Evolutionary conservation across 805 yeast species (phyloP).

Genomic region (Starmerella khaoyaiensis): DNA sequence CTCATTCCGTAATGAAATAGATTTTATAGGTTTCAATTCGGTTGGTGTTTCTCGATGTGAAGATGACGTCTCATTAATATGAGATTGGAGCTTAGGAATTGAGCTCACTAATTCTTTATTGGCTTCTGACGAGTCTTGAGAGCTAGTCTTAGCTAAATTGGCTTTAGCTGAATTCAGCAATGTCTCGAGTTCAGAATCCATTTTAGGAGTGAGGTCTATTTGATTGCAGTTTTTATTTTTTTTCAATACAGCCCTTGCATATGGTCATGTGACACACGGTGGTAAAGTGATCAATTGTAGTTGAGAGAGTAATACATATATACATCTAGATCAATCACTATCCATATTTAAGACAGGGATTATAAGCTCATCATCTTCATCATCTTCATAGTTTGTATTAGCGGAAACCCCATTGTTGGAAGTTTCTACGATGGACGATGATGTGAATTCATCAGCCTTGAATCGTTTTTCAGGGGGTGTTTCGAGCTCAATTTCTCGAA

Average conservation of each 20-base stretch:
- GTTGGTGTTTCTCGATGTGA: not conserved
- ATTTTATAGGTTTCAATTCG: constrained; percentile 8
- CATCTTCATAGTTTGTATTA: constrained; percentile 4
- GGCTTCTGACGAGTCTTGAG: constrained; percentile 15
- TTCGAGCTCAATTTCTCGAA: not conserved
- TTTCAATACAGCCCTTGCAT: not conserved
- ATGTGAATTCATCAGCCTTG: not conserved
- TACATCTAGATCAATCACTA: constrained; percentile 13
- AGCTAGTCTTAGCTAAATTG: not conserved
- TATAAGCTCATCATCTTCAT: constrained; percentile 20
- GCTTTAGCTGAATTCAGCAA: constrained; percentile 15
- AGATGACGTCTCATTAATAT: not conserved
- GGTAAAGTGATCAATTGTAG: not conserved
- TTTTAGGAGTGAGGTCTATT: constrained; percentile 1
- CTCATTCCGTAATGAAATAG: constrained; percentile 21
- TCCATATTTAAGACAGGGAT: constrained; percentile 21
- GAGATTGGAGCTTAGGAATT: constrained; percentile 16
- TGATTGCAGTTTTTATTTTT: constrained; percentile 2
- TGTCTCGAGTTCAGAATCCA: constrained; percentile 16
- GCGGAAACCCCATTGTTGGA: not conserved
- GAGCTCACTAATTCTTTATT: constrained; percentile 22
- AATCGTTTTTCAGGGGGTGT: constrained; percentile 12
- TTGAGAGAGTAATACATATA: not conserved
- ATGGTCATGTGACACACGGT: not conserved
- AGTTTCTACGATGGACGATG: no score